Percentiles rank a stretch among this genome's conserved stretches.
Conservation (phyloP, 164 flowering plant genomes). For the Aristolochia contorta region DNA sequence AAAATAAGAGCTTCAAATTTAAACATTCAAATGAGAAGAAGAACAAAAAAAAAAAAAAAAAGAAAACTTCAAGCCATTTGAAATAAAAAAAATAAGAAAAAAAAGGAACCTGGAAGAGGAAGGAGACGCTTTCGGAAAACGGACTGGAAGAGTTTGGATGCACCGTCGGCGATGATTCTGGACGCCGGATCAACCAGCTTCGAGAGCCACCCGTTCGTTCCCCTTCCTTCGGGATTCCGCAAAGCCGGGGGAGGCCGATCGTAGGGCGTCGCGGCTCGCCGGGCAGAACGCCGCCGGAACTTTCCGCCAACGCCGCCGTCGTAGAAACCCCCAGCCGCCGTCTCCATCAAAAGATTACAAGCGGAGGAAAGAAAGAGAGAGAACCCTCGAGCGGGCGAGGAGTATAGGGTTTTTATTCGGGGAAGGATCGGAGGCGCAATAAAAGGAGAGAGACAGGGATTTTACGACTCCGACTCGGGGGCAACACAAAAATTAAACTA, state of each 20-base stretch:
- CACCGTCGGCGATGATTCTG: constrained; percentile 43
- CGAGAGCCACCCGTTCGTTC: constrained; percentile 43
- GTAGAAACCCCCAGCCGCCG: constrained; percentile 22
- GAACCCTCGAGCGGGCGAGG: neutral
- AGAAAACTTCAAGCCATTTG: constrained; percentile 4
- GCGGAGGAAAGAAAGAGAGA: constrained; percentile 7
- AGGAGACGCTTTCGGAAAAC: constrained; percentile 46
- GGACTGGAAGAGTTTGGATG: constrained; percentile 46
- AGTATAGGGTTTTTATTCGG: constrained; percentile 12
- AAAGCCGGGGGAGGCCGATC: constrained; percentile 47
- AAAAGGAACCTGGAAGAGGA: constrained; percentile 13
- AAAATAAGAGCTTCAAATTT: no score
- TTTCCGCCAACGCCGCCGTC: constrained; percentile 54
- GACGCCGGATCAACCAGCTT: constrained; percentile 82
- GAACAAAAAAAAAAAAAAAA: neutral
- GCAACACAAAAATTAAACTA: no score
- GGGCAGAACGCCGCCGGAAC: constrained; percentile 32
- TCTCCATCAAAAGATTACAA: constrained; percentile 10
- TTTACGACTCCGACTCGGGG: neutral
- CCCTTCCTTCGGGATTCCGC: constrained; percentile 16
- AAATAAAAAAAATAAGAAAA: neutral
- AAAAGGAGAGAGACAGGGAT: neutral
- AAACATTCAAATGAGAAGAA: no score
- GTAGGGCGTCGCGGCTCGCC: constrained; percentile 51
- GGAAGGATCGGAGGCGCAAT: neutral